A percentile compares a stretch with the other conserved stretches of the same genome.
phyloP scores from a whole-genome alignment of 75 land plant genomes.

The Gnetum montanum region DNA sequence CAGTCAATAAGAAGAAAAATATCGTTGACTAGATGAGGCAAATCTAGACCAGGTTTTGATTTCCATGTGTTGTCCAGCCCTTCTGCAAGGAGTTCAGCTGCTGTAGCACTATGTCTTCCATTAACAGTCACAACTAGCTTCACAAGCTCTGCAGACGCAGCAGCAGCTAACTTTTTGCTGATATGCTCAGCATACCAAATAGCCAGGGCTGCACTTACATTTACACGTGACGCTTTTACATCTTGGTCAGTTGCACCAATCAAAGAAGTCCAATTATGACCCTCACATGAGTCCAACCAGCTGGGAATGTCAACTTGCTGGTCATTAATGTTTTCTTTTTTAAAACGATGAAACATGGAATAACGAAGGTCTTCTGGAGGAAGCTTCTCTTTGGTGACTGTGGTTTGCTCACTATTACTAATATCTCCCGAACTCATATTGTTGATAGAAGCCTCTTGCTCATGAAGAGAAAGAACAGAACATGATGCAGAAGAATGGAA shows the following conservation, averaged over 20 bases:
- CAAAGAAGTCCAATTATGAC: constrained; percentile 61
- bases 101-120: constrained; percentile 78
- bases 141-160: constrained; percentile 53
- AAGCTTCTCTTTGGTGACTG: background rate
- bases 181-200: constrained; percentile 86
- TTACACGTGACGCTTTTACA: constrained; percentile 70
- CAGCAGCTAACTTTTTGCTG: constrained; percentile 33
- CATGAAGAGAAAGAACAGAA: constrained; percentile 55
- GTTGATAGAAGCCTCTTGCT: constrained; percentile 8
- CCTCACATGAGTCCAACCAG: constrained; percentile 81
- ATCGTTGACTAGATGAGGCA: constrained; percentile 66
- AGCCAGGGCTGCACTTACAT: constrained; percentile 72
- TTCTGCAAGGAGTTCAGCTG: constrained; percentile 85
- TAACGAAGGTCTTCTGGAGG: background rate
- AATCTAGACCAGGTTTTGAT: constrained; percentile 40
- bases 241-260: constrained; percentile 82
- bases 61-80: constrained; percentile 92
- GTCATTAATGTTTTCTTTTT: constrained; percentile 2
- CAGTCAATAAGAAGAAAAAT: constrained; percentile 79
- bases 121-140: constrained; percentile 73
- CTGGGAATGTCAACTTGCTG: constrained; percentile 25
- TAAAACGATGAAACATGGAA: background rate
- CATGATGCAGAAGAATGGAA: constrained; percentile 87
- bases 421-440: background rate
- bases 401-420: background rate